These are phyloP conservation scores for Alternaria sp. DNA, from an alignment of 2,329 filamentous ascomycete species.

Conservation along the genomic window DNA sequence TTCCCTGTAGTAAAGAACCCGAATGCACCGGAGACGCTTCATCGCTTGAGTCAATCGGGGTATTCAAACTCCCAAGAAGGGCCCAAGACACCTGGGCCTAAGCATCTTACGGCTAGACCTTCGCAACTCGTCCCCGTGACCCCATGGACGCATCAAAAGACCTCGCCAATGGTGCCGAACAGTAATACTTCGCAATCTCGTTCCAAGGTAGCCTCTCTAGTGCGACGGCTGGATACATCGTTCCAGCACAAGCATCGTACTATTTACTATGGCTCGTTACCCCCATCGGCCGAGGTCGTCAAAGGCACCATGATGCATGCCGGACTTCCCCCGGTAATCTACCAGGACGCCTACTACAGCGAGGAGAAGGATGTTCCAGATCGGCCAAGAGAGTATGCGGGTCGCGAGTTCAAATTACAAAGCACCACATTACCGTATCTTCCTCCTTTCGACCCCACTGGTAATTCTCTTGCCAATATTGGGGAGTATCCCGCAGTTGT, in stretches of 20 bases:
- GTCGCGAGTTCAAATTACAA: slow-evolving; percentile 79
- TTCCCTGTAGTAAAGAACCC: slow-evolving; percentile 82
- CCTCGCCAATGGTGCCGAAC: slow-evolving; percentile 20
- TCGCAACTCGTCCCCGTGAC: slow-evolving; percentile 34
- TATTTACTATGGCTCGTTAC: slow-evolving; percentile 46
- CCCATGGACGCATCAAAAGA: slow-evolving; percentile 44
- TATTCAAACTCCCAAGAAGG: slow-evolving; percentile 56
- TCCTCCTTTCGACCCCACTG: slow-evolving; percentile 74
- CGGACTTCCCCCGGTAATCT: slow-evolving; percentile 71
- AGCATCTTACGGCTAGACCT: slow-evolving; percentile 19
- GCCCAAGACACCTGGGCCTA: slow-evolving; percentile 35
- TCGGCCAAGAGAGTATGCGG: slow-evolving; percentile 80
- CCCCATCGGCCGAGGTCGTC: slow-evolving; percentile 57
- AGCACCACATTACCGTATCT: slow-evolving; percentile 80
- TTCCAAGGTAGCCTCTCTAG: slow-evolving; percentile 25
- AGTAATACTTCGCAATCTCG: slow-evolving; percentile 23
- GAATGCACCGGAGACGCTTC: slow-evolving; percentile 66
- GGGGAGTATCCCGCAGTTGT: slow-evolving; percentile 59
- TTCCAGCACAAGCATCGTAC: slow-evolving; percentile 27
- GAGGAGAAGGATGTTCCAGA: slow-evolving; percentile 82
- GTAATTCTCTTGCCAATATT: slow-evolving; percentile 61
- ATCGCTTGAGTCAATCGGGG: slow-evolving; percentile 70
- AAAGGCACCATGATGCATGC: slow-evolving; percentile 63
- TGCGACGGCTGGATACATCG: slow-evolving; percentile 18
- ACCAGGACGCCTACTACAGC: slow-evolving; percentile 86